These are phyloP conservation scores for Leccinum pellstonianum DNA, from an alignment of 768 basidiomycete species.

Conservation along the genomic window DNA sequence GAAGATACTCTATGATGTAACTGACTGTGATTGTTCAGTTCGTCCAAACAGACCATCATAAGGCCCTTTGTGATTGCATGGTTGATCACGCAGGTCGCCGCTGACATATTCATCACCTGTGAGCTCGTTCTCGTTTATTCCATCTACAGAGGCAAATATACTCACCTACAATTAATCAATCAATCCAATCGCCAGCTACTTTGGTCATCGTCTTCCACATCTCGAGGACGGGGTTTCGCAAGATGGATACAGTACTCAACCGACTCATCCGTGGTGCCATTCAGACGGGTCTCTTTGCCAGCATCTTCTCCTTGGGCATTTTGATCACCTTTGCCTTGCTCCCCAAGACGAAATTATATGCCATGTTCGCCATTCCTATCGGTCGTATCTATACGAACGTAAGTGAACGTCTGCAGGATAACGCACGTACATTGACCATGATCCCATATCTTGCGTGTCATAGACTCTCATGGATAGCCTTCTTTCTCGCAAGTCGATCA, in stretches of 20 bases:
- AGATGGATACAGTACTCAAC: neutral
- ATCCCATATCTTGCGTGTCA: neutral
- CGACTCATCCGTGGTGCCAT: neutral
- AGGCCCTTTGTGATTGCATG: neutral
- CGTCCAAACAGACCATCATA: neutral
- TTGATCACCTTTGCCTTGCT: neutral
- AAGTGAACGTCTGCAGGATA: neutral
- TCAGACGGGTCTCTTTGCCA: neutral
- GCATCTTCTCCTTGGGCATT: neutral
- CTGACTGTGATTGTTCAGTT: neutral
- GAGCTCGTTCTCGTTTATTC: neutral
- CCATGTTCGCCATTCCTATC: neutral
- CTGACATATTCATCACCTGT: neutral
- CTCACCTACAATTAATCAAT: neutral
- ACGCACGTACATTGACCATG: too few species aligned
- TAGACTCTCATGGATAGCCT: constrained; percentile 17
- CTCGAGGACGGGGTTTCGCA: neutral
- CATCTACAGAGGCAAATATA: neutral
- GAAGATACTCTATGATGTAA: neutral
- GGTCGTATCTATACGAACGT: neutral
- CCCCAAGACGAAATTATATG: neutral
- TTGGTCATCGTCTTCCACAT: neutral
- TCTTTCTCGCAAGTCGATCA: constrained; percentile 6
- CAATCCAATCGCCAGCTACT: neutral
- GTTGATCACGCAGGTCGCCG: neutral